Evolutionary conservation across 1,284 basidiomycete genomes (phyloP).

Genomic region (Testicularia cyperi): DNA sequence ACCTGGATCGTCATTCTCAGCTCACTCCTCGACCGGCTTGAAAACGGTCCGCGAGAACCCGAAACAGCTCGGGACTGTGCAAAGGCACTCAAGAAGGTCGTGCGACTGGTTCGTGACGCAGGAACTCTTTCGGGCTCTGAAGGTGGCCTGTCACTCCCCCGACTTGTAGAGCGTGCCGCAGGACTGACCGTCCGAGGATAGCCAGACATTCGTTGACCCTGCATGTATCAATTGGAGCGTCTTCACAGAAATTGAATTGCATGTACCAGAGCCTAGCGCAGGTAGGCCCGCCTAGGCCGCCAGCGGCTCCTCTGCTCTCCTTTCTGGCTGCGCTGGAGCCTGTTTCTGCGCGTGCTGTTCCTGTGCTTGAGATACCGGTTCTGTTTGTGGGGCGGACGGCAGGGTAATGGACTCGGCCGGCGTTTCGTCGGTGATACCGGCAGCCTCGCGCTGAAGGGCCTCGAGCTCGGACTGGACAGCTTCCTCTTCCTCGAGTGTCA

Average conservation of each 20-base stretch:
- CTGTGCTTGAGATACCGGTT: constrained; percentile 16
- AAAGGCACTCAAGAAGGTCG: constrained; percentile 6
- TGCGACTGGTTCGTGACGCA: constrained; percentile 23
- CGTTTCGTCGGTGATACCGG: constrained; percentile 6
- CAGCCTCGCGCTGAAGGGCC: constrained; percentile 37
- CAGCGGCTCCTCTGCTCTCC: not conserved
- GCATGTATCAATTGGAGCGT: too few relatives aligned
- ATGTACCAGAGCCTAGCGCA: too few relatives aligned
- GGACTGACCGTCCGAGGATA: constrained; percentile 7
- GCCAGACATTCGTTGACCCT: too few relatives aligned
- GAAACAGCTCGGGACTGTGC: constrained; percentile 1
- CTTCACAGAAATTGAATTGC: too few relatives aligned
- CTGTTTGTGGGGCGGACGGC: constrained; percentile 25
- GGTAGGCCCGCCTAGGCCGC: not conserved
- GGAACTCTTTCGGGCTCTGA: constrained; percentile 13
- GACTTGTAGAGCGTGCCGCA: constrained; percentile 17
- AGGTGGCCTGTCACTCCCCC: constrained; percentile 18
- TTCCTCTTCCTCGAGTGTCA: constrained; percentile 88
- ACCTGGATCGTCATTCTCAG: constrained; percentile 25
- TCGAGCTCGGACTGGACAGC: constrained; percentile 75
- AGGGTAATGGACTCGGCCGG: constrained; percentile 9
- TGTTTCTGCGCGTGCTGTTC: constrained; percentile 7
- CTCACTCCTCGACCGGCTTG: constrained; percentile 22
- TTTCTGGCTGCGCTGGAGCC: constrained; percentile 4
- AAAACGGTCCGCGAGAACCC: constrained; percentile 11